Evolutionary conservation across 2,329 filamentous ascomycete genomes (phyloP).

Genomic region (Clarireedia monteithiana): DNA sequence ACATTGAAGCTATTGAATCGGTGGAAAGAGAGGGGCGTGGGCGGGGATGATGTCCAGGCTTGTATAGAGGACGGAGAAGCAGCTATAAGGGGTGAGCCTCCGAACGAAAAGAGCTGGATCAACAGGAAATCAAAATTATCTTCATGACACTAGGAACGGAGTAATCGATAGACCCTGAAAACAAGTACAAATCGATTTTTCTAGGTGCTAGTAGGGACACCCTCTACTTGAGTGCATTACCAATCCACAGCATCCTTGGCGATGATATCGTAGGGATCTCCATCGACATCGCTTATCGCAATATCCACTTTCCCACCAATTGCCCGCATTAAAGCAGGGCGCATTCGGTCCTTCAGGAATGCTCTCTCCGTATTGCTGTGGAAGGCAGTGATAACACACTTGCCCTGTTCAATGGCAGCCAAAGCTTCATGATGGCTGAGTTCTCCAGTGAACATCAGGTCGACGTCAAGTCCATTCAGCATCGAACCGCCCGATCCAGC

Average conservation of each 20-base stretch:
- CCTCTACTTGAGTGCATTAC: conserved; percentile 1
- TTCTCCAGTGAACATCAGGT: conserved; percentile 85
- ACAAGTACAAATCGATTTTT: background rate
- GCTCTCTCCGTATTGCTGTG: conserved; percentile 90
- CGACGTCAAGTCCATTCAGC: conserved; percentile 61
- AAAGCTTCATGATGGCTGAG: conserved; percentile 90
- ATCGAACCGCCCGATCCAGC: conserved; percentile 81
- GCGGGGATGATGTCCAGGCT: conserved; percentile 25
- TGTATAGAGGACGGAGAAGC: conserved; percentile 30
- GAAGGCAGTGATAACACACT: conserved; percentile 76
- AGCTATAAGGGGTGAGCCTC: conserved; percentile 24
- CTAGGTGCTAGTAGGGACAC: background rate
- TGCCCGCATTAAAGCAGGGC: conserved; percentile 50
- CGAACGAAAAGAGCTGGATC: conserved; percentile 19
- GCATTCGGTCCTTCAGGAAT: conserved; percentile 68
- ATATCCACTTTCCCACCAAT: conserved; percentile 55
- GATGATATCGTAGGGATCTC: conserved; percentile 81
- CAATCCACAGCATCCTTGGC: conserved; percentile 2
- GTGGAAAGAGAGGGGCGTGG: conserved; percentile 29
- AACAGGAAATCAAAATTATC: conserved; percentile 13
- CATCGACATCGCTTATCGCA: conserved; percentile 68
- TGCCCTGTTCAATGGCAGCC: conserved; percentile 74
- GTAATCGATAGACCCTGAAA: background rate
- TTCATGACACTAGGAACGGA: conserved; percentile 10
- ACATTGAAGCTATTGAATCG: conserved; percentile 20